Evolutionary conservation across 176 grass and related monocot genomes (phyloP).

Genomic region (Zoysia pacifica): DNA sequence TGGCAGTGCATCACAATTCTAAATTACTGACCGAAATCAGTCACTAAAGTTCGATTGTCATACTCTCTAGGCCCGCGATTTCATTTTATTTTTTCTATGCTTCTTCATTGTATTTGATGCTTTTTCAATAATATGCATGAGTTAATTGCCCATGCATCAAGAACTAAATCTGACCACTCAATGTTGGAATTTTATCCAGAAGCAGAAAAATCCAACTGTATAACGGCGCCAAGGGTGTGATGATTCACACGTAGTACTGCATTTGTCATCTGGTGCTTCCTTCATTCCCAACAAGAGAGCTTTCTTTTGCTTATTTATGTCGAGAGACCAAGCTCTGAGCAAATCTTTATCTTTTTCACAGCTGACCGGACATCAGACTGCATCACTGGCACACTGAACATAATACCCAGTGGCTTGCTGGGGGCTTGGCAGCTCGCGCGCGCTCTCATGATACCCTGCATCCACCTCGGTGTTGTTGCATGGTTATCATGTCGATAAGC

Average conservation of each 20-base stretch:
- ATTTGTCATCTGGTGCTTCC: constrained; percentile 20
- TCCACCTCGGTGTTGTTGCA: not conserved
- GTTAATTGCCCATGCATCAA: no score
- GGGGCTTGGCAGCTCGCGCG: not conserved
- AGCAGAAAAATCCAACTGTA: not conserved
- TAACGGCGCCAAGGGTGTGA: not conserved
- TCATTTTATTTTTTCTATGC: not conserved
- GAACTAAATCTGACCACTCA: no score
- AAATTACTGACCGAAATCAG: not conserved
- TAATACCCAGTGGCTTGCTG: constrained; percentile 37
- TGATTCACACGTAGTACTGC: not conserved
- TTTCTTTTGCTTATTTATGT: not conserved
- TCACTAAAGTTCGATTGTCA: not conserved
- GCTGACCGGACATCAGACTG: not conserved
- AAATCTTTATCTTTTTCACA: constrained; percentile 18
- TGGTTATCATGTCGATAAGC: constrained; percentile 5
- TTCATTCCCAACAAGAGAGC: not conserved
- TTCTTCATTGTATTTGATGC: not conserved
- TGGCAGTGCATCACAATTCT: not conserved
- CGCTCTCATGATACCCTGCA: not conserved
- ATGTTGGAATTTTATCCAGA: not conserved
- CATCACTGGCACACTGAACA: constrained; percentile 44
- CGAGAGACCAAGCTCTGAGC: constrained; percentile 2
- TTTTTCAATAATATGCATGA: not conserved
- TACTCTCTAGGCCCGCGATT: not conserved